phyloP scores from a whole-genome alignment of 1,284 basidiomycete species.

The Ustilago trichophora region DNA sequence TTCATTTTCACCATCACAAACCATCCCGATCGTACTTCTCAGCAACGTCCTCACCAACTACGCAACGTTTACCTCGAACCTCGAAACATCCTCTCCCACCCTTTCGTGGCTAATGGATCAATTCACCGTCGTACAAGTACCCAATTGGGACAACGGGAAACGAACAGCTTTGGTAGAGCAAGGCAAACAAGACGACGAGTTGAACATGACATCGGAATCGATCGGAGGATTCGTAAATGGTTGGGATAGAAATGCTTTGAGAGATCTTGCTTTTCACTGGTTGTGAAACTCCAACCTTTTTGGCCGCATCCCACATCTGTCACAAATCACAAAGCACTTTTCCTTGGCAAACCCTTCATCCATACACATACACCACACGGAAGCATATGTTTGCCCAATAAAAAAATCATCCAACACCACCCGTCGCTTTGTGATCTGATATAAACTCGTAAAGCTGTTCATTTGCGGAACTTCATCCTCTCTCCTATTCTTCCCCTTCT shows the following conservation, averaged over 20 bases:
- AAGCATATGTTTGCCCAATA: no score
- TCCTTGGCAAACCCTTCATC: no score
- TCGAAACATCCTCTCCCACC: background rate
- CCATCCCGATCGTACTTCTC: slow-evolving; percentile 13
- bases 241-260: slow-evolving; percentile 26
- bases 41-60: slow-evolving; percentile 27
- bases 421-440: no score
- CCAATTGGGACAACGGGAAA: slow-evolving; percentile 12
- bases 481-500: no score
- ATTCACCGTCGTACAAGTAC: background rate
- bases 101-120: background rate
- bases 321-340: no score
- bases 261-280: slow-evolving; percentile 39
- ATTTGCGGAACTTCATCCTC: no score
- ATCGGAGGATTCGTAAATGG: background rate
- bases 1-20: background rate
- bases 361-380: no score
- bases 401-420: no score
- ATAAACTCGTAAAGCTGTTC: background rate
- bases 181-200: background rate
- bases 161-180: background rate
- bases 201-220: background rate
- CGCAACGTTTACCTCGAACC: background rate
- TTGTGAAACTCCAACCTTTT: background rate
- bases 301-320: background rate